Conservation (phyloP, 2,329 filamentous ascomycete genomes). For the Thielaviopsis populi region DNA sequence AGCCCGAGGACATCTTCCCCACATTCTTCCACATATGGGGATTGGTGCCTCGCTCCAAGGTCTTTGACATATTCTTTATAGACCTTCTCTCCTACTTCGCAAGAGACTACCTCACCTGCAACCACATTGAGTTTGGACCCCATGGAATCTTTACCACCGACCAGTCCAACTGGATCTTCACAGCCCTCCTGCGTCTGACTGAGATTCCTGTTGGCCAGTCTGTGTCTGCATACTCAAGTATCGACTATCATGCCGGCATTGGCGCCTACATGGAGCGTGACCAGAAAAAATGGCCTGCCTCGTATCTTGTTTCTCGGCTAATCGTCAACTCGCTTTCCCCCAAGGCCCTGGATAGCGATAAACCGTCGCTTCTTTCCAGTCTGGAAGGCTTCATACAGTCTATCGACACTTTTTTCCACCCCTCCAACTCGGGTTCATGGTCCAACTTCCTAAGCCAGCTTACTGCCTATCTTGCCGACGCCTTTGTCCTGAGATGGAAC, state of each 20-base stretch:
- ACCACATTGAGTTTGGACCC: conserved; percentile 64
- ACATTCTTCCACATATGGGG: conserved; percentile 97
- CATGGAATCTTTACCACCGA: conserved; percentile 86
- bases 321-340: conserved; percentile 89
- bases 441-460: conserved; percentile 80
- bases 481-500: conserved; percentile 97
- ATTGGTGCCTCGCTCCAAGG: conserved; percentile 74
- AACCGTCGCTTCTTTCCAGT: conserved; percentile 66
- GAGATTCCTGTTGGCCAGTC: conserved; percentile 96
- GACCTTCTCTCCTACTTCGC: conserved; percentile 81
- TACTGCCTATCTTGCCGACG: conserved; percentile 82
- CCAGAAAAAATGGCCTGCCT: conserved; percentile 77
- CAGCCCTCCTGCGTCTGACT: conserved; percentile 70
- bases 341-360: conserved; percentile 51
- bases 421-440: conserved; percentile 88
- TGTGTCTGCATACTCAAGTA: conserved; percentile 74
- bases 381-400: conserved; percentile 87
- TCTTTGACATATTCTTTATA: conserved; percentile 72
- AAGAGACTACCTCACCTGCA: conserved; percentile 62
- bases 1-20: conserved; percentile 76
- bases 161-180: conserved; percentile 86
- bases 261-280: conserved; percentile 84
- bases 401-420: conserved; percentile 96
- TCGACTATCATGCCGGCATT: conserved; percentile 71
- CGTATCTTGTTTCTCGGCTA: conserved; percentile 85